phyloP scores from a whole-genome alignment of 1,284 basidiomycete genomes.

The Ceratobasidium sp. region DNA sequence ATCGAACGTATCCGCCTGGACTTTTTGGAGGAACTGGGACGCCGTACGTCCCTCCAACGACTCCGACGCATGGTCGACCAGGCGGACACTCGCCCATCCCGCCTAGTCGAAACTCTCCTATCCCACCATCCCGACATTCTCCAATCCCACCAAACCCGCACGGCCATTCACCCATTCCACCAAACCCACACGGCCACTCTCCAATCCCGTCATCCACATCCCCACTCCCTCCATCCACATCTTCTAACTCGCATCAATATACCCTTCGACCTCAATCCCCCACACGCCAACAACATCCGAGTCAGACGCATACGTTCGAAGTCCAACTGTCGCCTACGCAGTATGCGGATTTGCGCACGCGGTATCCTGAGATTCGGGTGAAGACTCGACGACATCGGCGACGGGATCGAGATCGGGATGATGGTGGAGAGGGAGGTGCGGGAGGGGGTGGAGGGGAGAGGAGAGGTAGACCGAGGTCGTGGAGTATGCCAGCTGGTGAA shows the following conservation, averaged over 20 bases:
- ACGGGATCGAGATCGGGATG: not conserved
- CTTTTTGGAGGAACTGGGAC: not conserved
- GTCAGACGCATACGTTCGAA: constrained; percentile 28
- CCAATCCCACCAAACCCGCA: not conserved
- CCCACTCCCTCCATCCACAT: not conserved
- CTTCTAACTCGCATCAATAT: not conserved
- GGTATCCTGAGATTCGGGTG: constrained; percentile 25
- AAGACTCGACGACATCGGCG: not conserved
- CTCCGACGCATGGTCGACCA: not conserved
- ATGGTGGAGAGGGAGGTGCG: not conserved
- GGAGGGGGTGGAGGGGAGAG: not conserved
- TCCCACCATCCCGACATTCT: not conserved
- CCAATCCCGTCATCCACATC: not conserved
- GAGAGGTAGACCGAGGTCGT: not conserved
- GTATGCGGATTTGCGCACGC: not conserved
- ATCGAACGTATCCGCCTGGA: not conserved
- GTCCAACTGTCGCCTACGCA: constrained; percentile 14
- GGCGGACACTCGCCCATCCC: constrained; percentile 5
- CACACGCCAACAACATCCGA: not conserved
- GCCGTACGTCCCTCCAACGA: not conserved
- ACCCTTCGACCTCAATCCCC: not conserved
- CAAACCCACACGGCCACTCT: too few species aligned
- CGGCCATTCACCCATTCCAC: too few species aligned
- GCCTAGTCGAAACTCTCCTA: not conserved
- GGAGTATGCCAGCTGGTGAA: not conserved